These are phyloP conservation scores for Leishmania braziliensis DNA, from an alignment of 208 protist species.

Conservation along the genomic window DNA sequence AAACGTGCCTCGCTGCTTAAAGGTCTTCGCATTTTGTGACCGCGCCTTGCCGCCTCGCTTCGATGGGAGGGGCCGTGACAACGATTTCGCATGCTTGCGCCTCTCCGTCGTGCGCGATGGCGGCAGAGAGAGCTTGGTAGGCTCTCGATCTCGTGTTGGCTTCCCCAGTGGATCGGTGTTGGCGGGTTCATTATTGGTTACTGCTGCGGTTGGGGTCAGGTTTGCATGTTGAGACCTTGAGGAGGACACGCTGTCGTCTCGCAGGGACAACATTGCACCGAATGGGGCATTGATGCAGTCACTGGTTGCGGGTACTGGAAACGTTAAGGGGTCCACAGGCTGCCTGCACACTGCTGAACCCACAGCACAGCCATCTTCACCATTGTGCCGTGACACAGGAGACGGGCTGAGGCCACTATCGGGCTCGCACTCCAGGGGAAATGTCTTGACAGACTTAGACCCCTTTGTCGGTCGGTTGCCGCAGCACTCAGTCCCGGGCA, in stretches of 20 bases:
- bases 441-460: slow-evolving; percentile 5
- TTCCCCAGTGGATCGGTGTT: neutral
- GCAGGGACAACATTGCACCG: neutral
- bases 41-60: neutral
- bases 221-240: neutral
- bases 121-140: neutral
- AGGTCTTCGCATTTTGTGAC: neutral
- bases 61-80: neutral
- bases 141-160: neutral
- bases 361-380: neutral
- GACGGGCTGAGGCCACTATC: neutral
- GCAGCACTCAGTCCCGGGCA: neutral
- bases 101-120: neutral
- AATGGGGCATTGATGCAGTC: neutral
- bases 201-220: neutral
- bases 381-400: slow-evolving; percentile 4
- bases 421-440: slow-evolving; percentile 6
- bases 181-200: neutral
- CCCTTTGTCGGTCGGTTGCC: neutral
- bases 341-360: neutral
- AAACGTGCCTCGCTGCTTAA: neutral
- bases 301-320: neutral
- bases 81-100: neutral
- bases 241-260: neutral
- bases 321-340: neutral